Evolutionary conservation across 2,329 filamentous ascomycete genomes (phyloP), one percentile per base, ranked within the genome.

Genomic region (Boeremia exigua): DNA sequence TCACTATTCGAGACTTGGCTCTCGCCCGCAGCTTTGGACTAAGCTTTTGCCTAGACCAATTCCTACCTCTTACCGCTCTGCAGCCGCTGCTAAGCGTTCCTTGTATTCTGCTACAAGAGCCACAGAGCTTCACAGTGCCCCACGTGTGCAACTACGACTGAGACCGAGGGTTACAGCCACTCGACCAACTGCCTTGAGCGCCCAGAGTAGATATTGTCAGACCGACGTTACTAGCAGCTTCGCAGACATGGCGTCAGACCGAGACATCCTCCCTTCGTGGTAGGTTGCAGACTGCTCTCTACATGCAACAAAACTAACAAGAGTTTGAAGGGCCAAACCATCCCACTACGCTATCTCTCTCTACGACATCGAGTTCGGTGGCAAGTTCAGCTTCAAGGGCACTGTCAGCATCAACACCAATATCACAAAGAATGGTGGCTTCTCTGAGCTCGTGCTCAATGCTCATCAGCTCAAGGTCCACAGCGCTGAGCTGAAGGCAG

Each of bases 281-380:
- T 80, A 60, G 69, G 76, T 61, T 23, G 2, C 19, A 52, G n/a
- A 38, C 15, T 15, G 4, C 4, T 29, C 9, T 19, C n/a, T 17
- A 3, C 9, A 12, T 14, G n/a, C 30, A 28, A 47, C 15, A 23
- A 37, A 34, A 48, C 67, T 73, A 34, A 73, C 61, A 48, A n/a
- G 8, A 12, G 19, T 14, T 40, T 32, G 36, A 58, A 88, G 85
- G 71, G 86, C 94, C 73, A 94, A 92, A 79, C 92, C 95, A 2
- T 80, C 82, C 60, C 92, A 98, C 80, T 99, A 99, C 79, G 82
- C 86, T 69, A 82, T 99, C 63, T 91, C 88, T 52, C 84, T 99
- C 66, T 86, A 83, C 71, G 88, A 95, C 67, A 80, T 99, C 61
- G 88, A 96, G 66, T 79, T 87, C 49, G 83, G 84, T 61, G 85